Evolutionary conservation across 2,329 filamentous ascomycete genomes (phyloP).

Genomic region (Penicillium italicum): DNA sequence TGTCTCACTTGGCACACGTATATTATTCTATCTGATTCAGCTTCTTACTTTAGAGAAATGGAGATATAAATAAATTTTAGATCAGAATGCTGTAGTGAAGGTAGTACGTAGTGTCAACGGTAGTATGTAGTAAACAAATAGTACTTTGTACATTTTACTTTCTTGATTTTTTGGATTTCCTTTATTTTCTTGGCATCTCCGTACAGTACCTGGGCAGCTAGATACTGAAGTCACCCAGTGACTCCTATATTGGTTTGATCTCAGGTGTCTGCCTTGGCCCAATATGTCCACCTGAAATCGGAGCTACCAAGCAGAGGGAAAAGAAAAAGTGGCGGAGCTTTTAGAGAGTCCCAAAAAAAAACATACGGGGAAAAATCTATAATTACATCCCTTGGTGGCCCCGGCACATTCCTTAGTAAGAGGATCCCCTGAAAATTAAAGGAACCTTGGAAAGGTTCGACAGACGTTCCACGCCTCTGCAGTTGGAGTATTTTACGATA

Average conservation of each 20-base stretch:
- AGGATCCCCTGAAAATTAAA: not conserved
- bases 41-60: not conserved
- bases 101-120: not conserved
- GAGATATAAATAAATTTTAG: not conserved
- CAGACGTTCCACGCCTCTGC: constrained; percentile 7
- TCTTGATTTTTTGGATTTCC: not conserved
- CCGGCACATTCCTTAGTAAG: constrained; percentile 7
- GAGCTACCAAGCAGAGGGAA: not conserved
- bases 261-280: not conserved
- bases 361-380: not conserved
- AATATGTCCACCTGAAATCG: not conserved
- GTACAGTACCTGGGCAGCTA: not conserved
- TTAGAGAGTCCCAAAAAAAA: not conserved
- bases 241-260: not conserved
- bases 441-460: constrained; percentile 5
- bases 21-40: not conserved
- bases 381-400: constrained; percentile 6
- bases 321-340: constrained; percentile 1
- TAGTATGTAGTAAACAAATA: not conserved
- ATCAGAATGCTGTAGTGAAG: not conserved
- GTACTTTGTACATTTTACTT: not conserved
- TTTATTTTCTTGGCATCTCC: not conserved
- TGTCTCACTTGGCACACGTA: constrained; percentile 15
- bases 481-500: not conserved
- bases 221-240: not conserved